Percentiles rank a stretch among this genome's conserved stretches.
Evolutionary conservation across 1,284 basidiomycete genomes (phyloP).

Genomic region (Rugosomyces carneus): DNA sequence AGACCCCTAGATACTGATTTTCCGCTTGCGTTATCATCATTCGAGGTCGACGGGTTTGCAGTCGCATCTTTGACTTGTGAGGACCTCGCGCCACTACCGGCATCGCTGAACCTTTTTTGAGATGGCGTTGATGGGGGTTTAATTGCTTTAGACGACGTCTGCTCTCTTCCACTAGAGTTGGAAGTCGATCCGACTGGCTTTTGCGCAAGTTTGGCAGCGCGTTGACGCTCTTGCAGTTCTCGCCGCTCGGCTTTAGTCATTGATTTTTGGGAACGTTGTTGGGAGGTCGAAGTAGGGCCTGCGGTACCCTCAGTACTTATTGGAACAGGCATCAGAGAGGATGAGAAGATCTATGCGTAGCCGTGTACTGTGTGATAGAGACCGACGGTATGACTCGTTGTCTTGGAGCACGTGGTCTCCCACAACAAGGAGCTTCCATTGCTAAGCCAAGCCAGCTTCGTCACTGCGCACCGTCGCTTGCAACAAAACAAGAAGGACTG

Average conservation of each 20-base stretch:
- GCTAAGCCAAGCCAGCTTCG: too few species aligned
- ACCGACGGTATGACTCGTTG: too few species aligned
- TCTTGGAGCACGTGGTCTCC: constrained; percentile 15
- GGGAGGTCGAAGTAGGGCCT: constrained; percentile 19
- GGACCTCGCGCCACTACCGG: constrained; percentile 4
- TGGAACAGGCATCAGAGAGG: constrained; percentile 27
- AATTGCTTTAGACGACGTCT: constrained; percentile 20
- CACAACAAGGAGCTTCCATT: constrained; percentile 2
- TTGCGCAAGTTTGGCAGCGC: constrained; percentile 59
- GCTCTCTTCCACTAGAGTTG: constrained; percentile 7
- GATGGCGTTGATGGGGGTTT: constrained; percentile 23
- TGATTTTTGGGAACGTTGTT: constrained; percentile 51
- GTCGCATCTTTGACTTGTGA: constrained; percentile 18
- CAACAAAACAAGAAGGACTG: too few species aligned
- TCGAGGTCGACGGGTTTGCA: constrained; percentile 3
- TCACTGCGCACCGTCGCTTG: too few species aligned
- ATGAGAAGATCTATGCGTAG: constrained; percentile 1
- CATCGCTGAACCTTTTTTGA: constrained; percentile 26
- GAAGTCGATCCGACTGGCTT: constrained; percentile 22
- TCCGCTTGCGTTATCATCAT: constrained; percentile 14
- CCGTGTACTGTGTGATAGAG: too few species aligned
- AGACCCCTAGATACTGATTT: constrained; percentile 45
- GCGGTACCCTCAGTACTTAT: constrained; percentile 22
- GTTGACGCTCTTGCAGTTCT: constrained; percentile 73
- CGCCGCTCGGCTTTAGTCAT: constrained; percentile 77